Percentiles rank a stretch among this genome's conserved stretches.
Conservation (phyloP, 73 alveolate genomes). For the Uronychia binucleata region DNA sequence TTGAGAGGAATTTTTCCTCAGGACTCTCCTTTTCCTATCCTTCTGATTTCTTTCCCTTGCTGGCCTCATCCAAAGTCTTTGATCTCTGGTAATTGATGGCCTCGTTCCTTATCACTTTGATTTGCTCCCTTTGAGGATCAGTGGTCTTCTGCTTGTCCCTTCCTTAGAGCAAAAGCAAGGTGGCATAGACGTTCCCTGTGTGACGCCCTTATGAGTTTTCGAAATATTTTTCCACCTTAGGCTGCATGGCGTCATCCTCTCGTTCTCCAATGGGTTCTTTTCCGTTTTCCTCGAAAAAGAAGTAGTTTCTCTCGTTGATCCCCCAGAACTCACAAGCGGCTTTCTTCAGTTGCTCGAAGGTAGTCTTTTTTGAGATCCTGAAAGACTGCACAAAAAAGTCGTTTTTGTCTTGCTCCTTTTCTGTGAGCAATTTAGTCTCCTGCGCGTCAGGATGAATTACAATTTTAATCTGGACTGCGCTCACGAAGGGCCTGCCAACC, state of each 20-base stretch:
- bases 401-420: too few relatives aligned
- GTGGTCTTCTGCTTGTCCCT: not conserved
- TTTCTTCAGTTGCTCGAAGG: constrained; percentile 10
- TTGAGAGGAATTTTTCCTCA: constrained; percentile 12
- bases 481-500: not conserved
- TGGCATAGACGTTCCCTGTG: not conserved
- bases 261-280: not conserved
- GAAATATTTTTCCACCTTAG: not conserved
- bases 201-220: not conserved
- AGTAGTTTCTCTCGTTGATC: not conserved
- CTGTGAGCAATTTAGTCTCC: too few relatives aligned
- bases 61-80: not conserved
- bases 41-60: not conserved
- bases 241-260: constrained; percentile 3
- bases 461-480: not conserved
- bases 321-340: constrained; percentile 17
- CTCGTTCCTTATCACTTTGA: not conserved
- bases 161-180: not conserved
- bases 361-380: not conserved
- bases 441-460: too few relatives aligned
- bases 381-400: not conserved
- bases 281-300: constrained; percentile 1
- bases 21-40: not conserved
- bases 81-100: not conserved
- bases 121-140: not conserved